Evolutionary conservation across 345 rosid genomes (phyloP), one percentile per base, ranked within the genome.

Genomic region (Lepidium sativum): DNA sequence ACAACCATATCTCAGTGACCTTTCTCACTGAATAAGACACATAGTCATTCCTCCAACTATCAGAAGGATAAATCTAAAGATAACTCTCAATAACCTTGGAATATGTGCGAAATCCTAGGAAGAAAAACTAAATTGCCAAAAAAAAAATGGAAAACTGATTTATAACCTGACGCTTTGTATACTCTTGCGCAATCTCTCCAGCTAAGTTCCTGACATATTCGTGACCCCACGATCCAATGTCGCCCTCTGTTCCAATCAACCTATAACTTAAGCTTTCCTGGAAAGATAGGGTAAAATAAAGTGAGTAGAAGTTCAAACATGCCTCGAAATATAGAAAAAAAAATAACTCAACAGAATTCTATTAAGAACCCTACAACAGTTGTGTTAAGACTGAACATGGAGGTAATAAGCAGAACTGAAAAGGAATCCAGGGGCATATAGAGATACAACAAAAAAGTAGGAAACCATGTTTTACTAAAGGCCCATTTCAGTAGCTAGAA

Each of bases 161-260:
- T 53, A 76, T 63, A 69, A 90, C 97, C 91, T 83, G 89, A 47
- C 89, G 83, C 74, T 81, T 90, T 11, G 81, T 54, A 79, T 84
- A 86, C 74, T 88, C 99, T 63, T 81, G 82, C 1, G 85, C 73
- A 75, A 88, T 84, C 83, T 94, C 99, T 60, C 97, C 91, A 18
- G 97, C 95, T 73, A 92, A 79, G 70, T 89, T 92, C 86, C 95
- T 86, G 53, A 94, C 99, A 77, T 94, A 90, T 72, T 88, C 96
- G 60, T 94, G 97, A 33, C 96, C 99, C 97, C 96, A 94, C 1
- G 96, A 94, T 66, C 95, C 97, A 61, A 94, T 86, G 73, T 94
- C 99, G 63, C 89, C 92, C 58, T 79, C 88, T 8, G 96, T 81
- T 54, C 99, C 99, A 73, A 86, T 37, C 75, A 94, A 75, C 73